A percentile compares a stretch with the other conserved stretches of the same genome.
These are phyloP conservation scores for Hyaloperonospora brassicae DNA, from an alignment of 352 stramenopile genomes.

Conservation along the genomic window DNA sequence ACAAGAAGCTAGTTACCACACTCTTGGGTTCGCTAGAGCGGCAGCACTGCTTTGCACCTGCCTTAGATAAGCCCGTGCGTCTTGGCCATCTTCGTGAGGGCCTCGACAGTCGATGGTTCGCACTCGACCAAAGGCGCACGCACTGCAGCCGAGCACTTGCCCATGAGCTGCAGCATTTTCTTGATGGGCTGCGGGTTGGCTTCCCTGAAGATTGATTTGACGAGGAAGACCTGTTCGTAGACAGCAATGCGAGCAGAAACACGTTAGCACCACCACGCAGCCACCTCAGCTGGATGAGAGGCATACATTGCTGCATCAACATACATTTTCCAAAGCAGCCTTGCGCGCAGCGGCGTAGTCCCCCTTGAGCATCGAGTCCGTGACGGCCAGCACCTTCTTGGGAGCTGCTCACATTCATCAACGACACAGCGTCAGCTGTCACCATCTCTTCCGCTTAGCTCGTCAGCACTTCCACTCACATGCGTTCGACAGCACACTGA, in stretches of 20 bases:
- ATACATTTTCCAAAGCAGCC: slow-evolving; percentile 79
- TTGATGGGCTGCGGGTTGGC: slow-evolving; percentile 90
- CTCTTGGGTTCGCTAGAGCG: slow-evolving; percentile 8
- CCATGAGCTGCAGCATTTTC: slow-evolving; percentile 81
- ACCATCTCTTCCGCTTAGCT: not conserved
- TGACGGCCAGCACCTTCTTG: slow-evolving; percentile 80
- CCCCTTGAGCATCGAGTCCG: slow-evolving; percentile 62
- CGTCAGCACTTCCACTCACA: slow-evolving; percentile 33
- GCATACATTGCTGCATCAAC: slow-evolving; percentile 9
- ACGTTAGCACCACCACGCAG: not conserved
- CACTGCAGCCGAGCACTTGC: slow-evolving; percentile 73
- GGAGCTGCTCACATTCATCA: slow-evolving; percentile 34
- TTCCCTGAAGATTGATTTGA: slow-evolving; percentile 88
- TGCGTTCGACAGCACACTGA: slow-evolving; percentile 87
- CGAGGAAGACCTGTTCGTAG: slow-evolving; percentile 65
- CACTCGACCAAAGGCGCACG: slow-evolving; percentile 72
- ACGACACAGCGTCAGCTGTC: not conserved
- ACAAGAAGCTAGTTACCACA: slow-evolving; percentile 11
- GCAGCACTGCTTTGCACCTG: slow-evolving; percentile 8
- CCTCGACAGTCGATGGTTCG: slow-evolving; percentile 53
- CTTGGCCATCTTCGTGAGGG: slow-evolving; percentile 57
- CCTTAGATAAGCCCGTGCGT: slow-evolving; percentile 66
- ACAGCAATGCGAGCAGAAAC: slow-evolving; percentile 1
- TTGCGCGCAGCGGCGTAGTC: slow-evolving; percentile 76
- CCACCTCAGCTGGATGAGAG: not conserved